Conservation (phyloP, 2,329 filamentous ascomycete genomes). For the Penicillium oxalicum region DNA sequence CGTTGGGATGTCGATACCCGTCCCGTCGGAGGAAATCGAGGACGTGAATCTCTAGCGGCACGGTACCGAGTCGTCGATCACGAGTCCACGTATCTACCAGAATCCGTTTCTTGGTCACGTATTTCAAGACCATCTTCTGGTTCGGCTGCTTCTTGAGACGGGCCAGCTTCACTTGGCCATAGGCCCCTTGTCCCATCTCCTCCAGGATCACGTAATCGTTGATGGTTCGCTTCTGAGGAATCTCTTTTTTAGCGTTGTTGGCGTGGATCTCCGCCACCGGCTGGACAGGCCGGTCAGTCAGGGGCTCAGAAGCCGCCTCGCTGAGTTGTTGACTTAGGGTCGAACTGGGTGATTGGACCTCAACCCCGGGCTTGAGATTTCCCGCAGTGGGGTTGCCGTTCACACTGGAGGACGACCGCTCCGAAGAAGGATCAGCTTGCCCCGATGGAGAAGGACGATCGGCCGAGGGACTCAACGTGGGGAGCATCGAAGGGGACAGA, state of each 20-base stretch:
- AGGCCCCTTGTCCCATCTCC: constrained; percentile 97
- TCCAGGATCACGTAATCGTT: constrained; percentile 87
- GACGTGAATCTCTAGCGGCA: constrained; percentile 94
- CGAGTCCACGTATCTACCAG: constrained; percentile 97
- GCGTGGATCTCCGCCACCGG: constrained; percentile 26
- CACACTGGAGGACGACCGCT: constrained; percentile 52
- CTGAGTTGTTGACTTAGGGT: constrained; percentile 48
- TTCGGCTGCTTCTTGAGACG: constrained; percentile 69
- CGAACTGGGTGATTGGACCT: constrained; percentile 39
- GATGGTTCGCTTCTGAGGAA: constrained; percentile 69
- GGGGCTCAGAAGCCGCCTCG: constrained; percentile 44
- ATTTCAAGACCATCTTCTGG: constrained; percentile 91
- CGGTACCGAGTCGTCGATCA: constrained; percentile 85
- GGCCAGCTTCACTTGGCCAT: constrained; percentile 93
- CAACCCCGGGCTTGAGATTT: constrained; percentile 24
- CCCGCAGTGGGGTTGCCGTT: constrained; percentile 17
- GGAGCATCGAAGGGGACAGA: constrained; percentile 48
- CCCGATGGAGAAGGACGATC: constrained; percentile 57
- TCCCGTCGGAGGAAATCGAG: constrained; percentile 83
- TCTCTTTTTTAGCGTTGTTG: constrained; percentile 22
- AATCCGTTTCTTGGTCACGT: constrained; percentile 93
- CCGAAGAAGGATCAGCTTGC: constrained; percentile 62
- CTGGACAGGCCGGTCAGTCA: constrained; percentile 39
- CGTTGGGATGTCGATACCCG: constrained; percentile 58
- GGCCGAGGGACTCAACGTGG: constrained; percentile 53